Conservation (phyloP, 306 rosid genomes). For the Argentina anserina region DNA sequence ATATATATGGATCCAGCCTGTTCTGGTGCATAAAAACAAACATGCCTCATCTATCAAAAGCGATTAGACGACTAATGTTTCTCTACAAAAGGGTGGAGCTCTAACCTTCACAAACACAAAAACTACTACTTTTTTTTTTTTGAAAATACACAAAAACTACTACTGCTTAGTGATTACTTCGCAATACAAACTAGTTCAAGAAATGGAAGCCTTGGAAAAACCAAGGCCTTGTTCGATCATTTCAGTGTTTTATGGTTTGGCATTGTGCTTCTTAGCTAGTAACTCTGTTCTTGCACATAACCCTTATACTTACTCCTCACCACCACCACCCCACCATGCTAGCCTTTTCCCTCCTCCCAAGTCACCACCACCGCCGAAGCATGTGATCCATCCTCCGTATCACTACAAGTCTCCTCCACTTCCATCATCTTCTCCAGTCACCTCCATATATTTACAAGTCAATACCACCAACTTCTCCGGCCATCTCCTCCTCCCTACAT, state of each 20-base stretch:
- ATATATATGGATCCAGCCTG: too few species aligned
- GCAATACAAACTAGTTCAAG: not conserved
- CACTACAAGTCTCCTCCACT: not conserved
- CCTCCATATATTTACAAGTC: not conserved
- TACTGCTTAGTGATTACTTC: not conserved
- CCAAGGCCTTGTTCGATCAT: not conserved
- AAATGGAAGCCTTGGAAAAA: not conserved
- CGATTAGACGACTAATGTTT: not conserved
- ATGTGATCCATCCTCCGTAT: not conserved
- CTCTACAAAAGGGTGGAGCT: not conserved
- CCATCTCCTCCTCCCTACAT: slow-evolving; percentile 18
- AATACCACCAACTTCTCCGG: not conserved
- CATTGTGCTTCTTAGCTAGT: slow-evolving; percentile 8
- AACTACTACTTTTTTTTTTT: not conserved
- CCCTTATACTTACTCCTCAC: not conserved
- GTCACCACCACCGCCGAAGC: slow-evolving; percentile 3
- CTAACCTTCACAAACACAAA: not conserved
- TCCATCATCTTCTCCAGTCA: not conserved
- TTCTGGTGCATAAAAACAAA: not conserved
- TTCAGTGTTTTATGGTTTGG: not conserved
- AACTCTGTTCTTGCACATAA: not conserved
- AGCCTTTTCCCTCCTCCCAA: not conserved
- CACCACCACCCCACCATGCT: not conserved
- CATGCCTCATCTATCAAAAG: not conserved
- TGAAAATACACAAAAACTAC: not conserved